phyloP scores from a whole-genome alignment of 1,284 basidiomycete species.

The Gymnopus androsaceus region DNA sequence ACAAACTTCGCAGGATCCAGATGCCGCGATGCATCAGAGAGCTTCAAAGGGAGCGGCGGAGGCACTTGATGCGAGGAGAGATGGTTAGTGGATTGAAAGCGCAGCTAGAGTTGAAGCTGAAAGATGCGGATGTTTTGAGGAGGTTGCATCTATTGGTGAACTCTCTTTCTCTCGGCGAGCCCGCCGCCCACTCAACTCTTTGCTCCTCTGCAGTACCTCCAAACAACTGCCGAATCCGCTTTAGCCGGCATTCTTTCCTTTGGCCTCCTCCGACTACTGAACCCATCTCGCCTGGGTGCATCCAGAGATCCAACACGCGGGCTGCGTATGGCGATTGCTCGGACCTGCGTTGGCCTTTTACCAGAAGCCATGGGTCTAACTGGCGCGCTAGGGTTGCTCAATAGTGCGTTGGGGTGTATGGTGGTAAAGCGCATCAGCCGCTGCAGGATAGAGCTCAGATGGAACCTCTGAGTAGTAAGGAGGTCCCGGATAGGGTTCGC shows the following conservation, averaged over 20 bases:
- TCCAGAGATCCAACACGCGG: slow-evolving; percentile 47
- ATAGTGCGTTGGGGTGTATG: slow-evolving; percentile 73
- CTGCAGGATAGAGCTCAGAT: slow-evolving; percentile 64
- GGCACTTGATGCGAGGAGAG: slow-evolving; percentile 59
- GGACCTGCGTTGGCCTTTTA: slow-evolving; percentile 53
- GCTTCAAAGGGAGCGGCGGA: slow-evolving; percentile 67
- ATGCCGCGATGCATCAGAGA: slow-evolving; percentile 57
- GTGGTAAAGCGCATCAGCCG: slow-evolving; percentile 71
- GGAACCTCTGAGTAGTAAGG: slow-evolving; percentile 64
- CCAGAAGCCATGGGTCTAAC: slow-evolving; percentile 71
- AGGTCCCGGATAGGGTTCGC: slow-evolving; percentile 48
- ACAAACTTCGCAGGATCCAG: slow-evolving; percentile 36
- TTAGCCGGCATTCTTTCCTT: slow-evolving; percentile 63
- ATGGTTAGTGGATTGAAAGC: slow-evolving; percentile 41
- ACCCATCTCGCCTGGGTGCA: slow-evolving; percentile 18
- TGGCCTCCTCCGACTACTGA: slow-evolving; percentile 37
- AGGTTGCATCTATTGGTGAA: slow-evolving; percentile 55
- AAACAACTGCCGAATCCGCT: slow-evolving; percentile 57
- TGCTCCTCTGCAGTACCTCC: slow-evolving; percentile 56
- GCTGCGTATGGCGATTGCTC: slow-evolving; percentile 57
- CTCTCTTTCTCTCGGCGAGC: slow-evolving; percentile 12
- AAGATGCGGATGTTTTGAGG: slow-evolving; percentile 38
- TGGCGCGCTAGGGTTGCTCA: slow-evolving; percentile 76
- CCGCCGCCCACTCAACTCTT: neutral
- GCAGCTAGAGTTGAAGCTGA: slow-evolving; percentile 23